Conservation (phyloP, 2,329 filamentous ascomycete genomes). For the Fonsecaea nubica region DNA sequence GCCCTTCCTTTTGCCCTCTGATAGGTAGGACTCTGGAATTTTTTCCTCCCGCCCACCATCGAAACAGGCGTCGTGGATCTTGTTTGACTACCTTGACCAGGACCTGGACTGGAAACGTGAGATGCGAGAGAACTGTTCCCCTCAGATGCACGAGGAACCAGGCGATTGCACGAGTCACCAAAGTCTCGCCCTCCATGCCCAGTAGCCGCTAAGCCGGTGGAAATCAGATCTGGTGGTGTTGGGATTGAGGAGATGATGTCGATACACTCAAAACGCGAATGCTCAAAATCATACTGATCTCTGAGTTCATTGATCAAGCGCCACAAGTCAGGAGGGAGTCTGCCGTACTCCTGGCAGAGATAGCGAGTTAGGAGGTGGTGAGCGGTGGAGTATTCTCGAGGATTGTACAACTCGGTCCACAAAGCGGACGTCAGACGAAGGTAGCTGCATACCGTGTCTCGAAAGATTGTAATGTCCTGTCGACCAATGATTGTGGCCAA, state of each 20-base stretch:
- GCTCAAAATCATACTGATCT: conserved; percentile 16
- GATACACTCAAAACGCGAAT: conserved; percentile 12
- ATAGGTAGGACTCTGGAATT: conserved; percentile 10
- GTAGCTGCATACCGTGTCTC: conserved; percentile 20
- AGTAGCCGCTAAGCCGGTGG: not conserved
- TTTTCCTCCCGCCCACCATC: conserved; percentile 1
- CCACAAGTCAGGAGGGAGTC: conserved; percentile 25
- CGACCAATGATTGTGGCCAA: conserved; percentile 13
- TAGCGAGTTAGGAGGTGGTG: conserved; percentile 14
- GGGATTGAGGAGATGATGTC: conserved; percentile 10
- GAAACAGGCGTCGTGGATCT: conserved; percentile 12
- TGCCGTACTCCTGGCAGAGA: conserved; percentile 21
- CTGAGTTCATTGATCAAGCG: conserved; percentile 16
- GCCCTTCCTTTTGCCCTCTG: conserved; percentile 15
- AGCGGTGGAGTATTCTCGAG: conserved; percentile 13
- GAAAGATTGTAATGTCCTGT: conserved; percentile 11
- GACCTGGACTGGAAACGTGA: conserved; percentile 7
- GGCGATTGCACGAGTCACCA: not conserved
- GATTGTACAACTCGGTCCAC: conserved; percentile 22
- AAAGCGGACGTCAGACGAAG: conserved; percentile 17
- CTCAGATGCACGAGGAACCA: not conserved
- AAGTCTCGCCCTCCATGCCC: not conserved
- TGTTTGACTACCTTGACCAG: conserved; percentile 8
- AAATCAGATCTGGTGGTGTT: not conserved
- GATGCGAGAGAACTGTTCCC: not conserved